Evolutionary conservation across 768 basidiomycete genomes (phyloP).

Genomic region (Collybia sordida): DNA sequence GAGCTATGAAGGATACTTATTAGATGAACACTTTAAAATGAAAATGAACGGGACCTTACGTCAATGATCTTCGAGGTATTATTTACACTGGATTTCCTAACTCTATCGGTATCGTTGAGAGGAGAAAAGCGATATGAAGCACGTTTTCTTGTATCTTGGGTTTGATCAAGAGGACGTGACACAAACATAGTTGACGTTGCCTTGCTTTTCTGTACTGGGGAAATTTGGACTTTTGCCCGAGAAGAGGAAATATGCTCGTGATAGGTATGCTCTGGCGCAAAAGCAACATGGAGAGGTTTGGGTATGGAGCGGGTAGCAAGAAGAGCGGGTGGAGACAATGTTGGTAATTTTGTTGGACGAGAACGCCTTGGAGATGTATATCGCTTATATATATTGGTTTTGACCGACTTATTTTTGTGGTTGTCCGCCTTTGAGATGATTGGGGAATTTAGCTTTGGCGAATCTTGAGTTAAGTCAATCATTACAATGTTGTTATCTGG

Average conservation of each 20-base stretch:
- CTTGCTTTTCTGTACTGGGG: too few species aligned
- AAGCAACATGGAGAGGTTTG: background rate
- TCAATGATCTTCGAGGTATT: slow-evolving; percentile 34
- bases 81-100: slow-evolving; percentile 1
- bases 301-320: background rate
- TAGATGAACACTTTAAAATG: background rate
- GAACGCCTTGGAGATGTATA: background rate
- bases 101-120: background rate
- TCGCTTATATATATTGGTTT: background rate
- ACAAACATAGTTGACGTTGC: too few species aligned
- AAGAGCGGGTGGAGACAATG: background rate
- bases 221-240: too few species aligned
- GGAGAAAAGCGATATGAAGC: too few species aligned
- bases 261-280: background rate
- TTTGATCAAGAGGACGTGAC: too few species aligned
- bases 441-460: slow-evolving; percentile 7
- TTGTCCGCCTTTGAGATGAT: background rate
- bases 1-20: slow-evolving; percentile 30
- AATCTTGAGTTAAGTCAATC: slow-evolving; percentile 45
- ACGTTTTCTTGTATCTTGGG: too few species aligned
- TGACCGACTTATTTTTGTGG: background rate
- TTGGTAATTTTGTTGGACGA: background rate
- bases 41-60: slow-evolving; percentile 30
- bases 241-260: too few species aligned
- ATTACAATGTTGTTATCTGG: slow-evolving; percentile 23